Base-by-base conservation (phyloP, 2,329 filamentous ascomycete species). In the Orbilia oligospora region DNA sequence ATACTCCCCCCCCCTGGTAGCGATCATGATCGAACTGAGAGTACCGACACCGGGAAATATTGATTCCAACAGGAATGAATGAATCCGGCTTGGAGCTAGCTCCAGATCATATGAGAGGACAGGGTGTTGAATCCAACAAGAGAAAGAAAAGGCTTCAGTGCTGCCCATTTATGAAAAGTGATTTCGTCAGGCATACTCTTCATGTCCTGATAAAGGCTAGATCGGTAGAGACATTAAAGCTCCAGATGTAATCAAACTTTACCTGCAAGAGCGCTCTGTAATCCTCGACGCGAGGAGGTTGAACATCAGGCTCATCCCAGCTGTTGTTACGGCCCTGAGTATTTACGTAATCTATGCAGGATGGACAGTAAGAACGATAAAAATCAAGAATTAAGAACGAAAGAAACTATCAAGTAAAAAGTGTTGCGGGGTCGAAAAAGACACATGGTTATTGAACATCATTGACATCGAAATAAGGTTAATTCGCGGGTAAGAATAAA, bases 391-490 rank as follows among this genome's bases (percentile, higher is more conserved):
- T 6, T 12, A 24, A 30, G 12, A 27, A 27, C 16, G 5, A 4
- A 41, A 18, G 5, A 44, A 44, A 3, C n/a, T 14, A 16, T 9
- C 8, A 44, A 61, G 12, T n/a, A 9, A 61, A 61, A 73, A 67
- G 70, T 73, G 70, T 73, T 73, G 70, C 48, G 44, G 4, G 1
- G 27, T 46, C 6, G 5, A 72, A 72, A 72, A 66, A 66, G 24
- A 51, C 68, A 61, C 63, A 49, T 30, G 30, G 20, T 36, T 16
- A 36, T 22, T 51, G 1, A 16, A 58, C 10, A 18, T 14, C 38
- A 16, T 27, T 36, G 64, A 78, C 68, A 78, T 78, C 75, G 24
- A 72, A 78, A 69, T 78, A 78, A 78, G 75, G 75, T 78, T 78
- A 53, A 30, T 55, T 69, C 30, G 66, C 20, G 66, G 61, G 51